Percentiles rank a stretch among this genome's conserved stretches.
These are phyloP conservation scores for Rhizopogon sp. DNA, from an alignment of 768 basidiomycete genomes.

Conservation along the genomic window DNA sequence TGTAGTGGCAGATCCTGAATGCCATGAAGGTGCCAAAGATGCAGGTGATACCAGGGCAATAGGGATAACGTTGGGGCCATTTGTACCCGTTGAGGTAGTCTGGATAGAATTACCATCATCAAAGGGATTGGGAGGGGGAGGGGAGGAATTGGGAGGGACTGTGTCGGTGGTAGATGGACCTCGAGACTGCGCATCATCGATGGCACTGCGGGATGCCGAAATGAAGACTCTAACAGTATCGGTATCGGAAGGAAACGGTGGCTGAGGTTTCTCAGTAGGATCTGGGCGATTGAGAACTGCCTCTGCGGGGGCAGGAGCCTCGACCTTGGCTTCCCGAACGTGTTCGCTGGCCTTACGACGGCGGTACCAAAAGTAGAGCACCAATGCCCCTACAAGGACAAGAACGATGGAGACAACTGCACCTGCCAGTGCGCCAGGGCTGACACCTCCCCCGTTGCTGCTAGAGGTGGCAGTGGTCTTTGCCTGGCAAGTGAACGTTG, in stretches of 20 bases:
- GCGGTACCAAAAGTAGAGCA: constrained; percentile 61
- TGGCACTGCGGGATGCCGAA: constrained; percentile 42
- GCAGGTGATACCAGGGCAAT: constrained; percentile 70
- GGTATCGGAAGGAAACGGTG: constrained; percentile 27
- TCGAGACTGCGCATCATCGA: constrained; percentile 53
- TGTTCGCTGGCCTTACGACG: constrained; percentile 35
- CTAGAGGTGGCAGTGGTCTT: constrained; percentile 10
- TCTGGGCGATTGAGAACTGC: constrained; percentile 81
- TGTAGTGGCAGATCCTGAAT: constrained; percentile 11
- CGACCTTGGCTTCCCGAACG: constrained; percentile 40
- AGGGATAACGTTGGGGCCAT: constrained; percentile 82
- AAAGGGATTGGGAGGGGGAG: constrained; percentile 59
- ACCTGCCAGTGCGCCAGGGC: constrained; percentile 70
- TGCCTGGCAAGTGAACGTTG: constrained; percentile 46
- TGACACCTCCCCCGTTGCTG: constrained; percentile 39
- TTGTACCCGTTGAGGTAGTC: constrained; percentile 66
- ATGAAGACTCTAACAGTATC: constrained; percentile 46
- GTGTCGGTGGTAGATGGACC: constrained; percentile 14
- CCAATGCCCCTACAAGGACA: constrained; percentile 48
- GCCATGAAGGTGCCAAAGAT: constrained; percentile 30
- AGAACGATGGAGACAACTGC: constrained; percentile 62
- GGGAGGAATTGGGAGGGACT: constrained; percentile 7
- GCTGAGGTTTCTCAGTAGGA: constrained; percentile 59
- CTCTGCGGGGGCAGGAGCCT: constrained; percentile 69
- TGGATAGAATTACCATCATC: constrained; percentile 76